Percentiles rank a stretch among this genome's conserved stretches.
These are phyloP conservation scores for Meyerozyma guilliermondii DNA, from an alignment of 1,139 yeast genomes.

Conservation along the genomic window DNA sequence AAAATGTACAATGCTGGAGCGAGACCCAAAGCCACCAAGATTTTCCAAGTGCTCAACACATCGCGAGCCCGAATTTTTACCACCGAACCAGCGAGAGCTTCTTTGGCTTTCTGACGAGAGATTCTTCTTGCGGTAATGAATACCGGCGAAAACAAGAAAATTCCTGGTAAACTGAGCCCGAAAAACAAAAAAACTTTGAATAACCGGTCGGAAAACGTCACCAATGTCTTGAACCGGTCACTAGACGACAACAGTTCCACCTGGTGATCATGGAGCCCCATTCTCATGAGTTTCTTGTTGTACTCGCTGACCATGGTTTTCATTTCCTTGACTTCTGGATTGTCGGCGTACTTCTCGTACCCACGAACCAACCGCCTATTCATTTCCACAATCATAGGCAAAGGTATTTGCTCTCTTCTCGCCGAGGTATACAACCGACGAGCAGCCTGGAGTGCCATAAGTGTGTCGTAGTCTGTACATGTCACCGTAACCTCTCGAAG, in stretches of 20 bases:
- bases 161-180: conserved; percentile 39
- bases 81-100: conserved; percentile 38
- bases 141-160: conserved; percentile 41
- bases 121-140: conserved; percentile 33
- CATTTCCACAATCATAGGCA: conserved; percentile 44
- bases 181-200: conserved; percentile 29
- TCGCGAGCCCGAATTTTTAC: conserved; percentile 44
- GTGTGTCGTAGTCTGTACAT: conserved; percentile 28
- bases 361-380: conserved; percentile 39
- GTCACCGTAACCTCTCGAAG: conserved; percentile 29
- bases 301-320: conserved; percentile 32
- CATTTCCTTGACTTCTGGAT: conserved; percentile 30
- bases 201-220: conserved; percentile 24
- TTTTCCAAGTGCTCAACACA: conserved; percentile 45
- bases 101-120: conserved; percentile 32
- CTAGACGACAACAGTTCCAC: conserved; percentile 30
- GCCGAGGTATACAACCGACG: conserved; percentile 46
- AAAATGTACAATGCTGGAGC: conserved; percentile 41
- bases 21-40: conserved; percentile 38
- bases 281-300: conserved; percentile 26
- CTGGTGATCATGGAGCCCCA: conserved; percentile 43
- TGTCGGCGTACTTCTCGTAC: conserved; percentile 30
- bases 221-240: conserved; percentile 22
- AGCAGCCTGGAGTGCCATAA: conserved; percentile 31
- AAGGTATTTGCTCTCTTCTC: conserved; percentile 46